Evolutionary conservation across 108 stramenopile species (phyloP), one percentile per base, ranked within the genome.

Genomic region (Parietichytrium sp.): DNA sequence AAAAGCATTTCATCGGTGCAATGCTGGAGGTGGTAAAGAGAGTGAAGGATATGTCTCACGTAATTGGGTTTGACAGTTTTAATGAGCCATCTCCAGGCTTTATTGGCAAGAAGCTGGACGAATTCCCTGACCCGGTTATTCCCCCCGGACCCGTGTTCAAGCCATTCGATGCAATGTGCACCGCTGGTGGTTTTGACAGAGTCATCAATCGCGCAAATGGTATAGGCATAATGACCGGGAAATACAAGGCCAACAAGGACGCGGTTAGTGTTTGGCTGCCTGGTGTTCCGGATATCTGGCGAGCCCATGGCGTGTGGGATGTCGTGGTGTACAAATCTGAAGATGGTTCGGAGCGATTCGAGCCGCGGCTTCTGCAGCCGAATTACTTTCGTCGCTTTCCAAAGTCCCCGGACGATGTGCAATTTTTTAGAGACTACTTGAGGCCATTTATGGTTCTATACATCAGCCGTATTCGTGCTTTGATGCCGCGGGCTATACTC

Each of bases 11-110:
- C 25, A 72, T 72, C 33, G 61, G 45, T 27, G 61, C 61, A 16
- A 72, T 72, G 61, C 61, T 72, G 10, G 38, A 72, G 20, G 42
- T 72, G 10, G 61, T 25, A 6, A 1, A 27, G 10, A 16, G 61
- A 16, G 61, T 72, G 13, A 72, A 72, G 61, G 61, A 72, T 27
- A 72, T 72, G 61, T 42, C 61, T 47, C 61, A 72, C 42, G 61
- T 72, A 12, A 23, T 72, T 33, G 61, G 61, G n/a, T 72, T 72
- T 27, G 61, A 72, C 42, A 72, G 61, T 42, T 72, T 72, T 27
- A 72, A 72, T 25, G 61, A 72, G 61, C 61, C 61, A 33, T 72
- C 61, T n/a, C 61, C 61, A 7, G 61, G 61, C 6, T 72, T 72
- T 25, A 72, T 72, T 2, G 61, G 61, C 6, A 36, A 42, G 6